phyloP scores from a whole-genome alignment of 208 protist genomes.

The Strigomonas galati region DNA sequence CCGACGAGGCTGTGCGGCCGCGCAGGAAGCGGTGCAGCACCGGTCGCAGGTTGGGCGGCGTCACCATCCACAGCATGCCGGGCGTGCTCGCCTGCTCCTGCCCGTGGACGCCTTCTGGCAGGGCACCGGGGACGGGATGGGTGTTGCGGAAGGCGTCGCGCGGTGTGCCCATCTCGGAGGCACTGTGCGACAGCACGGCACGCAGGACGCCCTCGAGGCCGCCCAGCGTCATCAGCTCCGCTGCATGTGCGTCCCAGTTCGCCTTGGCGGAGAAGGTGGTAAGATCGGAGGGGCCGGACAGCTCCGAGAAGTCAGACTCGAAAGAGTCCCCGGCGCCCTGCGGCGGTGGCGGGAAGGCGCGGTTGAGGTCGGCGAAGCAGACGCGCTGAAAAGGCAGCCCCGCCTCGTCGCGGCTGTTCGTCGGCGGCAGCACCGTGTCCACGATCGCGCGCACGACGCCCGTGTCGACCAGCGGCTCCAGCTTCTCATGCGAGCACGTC shows the following conservation, averaged over 20 bases:
- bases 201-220: conserved; percentile 62
- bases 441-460: conserved; percentile 67
- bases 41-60: conserved; percentile 66
- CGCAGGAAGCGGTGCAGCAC: conserved; percentile 58
- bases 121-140: conserved; percentile 52
- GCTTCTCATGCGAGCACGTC: conserved; percentile 50
- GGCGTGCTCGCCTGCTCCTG: conserved; percentile 81
- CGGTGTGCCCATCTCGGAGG: conserved; percentile 53
- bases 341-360: conserved; percentile 64
- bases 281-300: conserved; percentile 35
- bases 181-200: conserved; percentile 72
- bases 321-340: conserved; percentile 63
- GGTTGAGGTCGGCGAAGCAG: conserved; percentile 78
- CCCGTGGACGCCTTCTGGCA: conserved; percentile 56
- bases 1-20: conserved; percentile 62
- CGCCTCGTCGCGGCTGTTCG: conserved; percentile 9
- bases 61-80: conserved; percentile 86
- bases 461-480: conserved; percentile 74
- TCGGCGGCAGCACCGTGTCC: conserved; percentile 47
- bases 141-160: conserved; percentile 76
- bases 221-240: conserved; percentile 56
- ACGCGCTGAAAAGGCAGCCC: conserved; percentile 62
- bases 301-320: conserved; percentile 79
- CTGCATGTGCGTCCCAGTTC: conserved; percentile 70
- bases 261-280: conserved; percentile 42